Base-by-base conservation (phyloP, 495 filamentous ascomycete species). In the Melanomma pulvis-pyrius region DNA sequence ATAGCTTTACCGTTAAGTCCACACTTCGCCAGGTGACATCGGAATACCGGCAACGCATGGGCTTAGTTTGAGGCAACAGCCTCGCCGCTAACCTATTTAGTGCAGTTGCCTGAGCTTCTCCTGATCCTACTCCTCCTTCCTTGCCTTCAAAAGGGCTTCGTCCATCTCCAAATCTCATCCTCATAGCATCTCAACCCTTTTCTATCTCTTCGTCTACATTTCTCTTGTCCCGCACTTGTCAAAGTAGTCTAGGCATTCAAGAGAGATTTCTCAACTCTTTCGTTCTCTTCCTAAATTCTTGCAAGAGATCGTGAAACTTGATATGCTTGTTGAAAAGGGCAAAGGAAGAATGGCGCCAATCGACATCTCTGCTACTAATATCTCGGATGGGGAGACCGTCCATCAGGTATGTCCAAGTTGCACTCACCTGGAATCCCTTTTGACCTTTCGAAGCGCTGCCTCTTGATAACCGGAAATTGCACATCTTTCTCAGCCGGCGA, bases 381-480 rank as follows among this genome's bases (percentile, higher is more conserved):
- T 70, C 19, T 55, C 34, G 26, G 61, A 70, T 30, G 67, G 67
- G 7, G 61, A 70, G 36, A 65, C 61, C 9, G 61, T 70, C 12
- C 56, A 70, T 32, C 67, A 70, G 61, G 67, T 61, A 46, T 28
- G 51, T 15, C 24, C 21, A 15, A 29, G 19, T 9, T 0, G 1
- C 1, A 22, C 17, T 30, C 11, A 4, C 21, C n/a, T 1, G 34
- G 1, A 7, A 0, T n/a, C 15, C n/a, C 17, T 41, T 48, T 59
- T 68, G 17, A 68, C 41, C 17, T 1, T n/a, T 26, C 41, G 13
- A 25, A 70, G 68, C 68, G 68, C 15, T 70, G 68, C 29, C 56
- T 70, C 2, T 57, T 66, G 29, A 22, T 66, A 5, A 58, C 57
- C 1, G 68, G 68, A 24, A n/a, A 25, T 19, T 70, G 62, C 28